Percentiles rank a stretch among this genome's conserved stretches.
Evolutionary conservation across 2,329 filamentous ascomycete species (phyloP).

Genomic region (Coleophoma crateriformis): DNA sequence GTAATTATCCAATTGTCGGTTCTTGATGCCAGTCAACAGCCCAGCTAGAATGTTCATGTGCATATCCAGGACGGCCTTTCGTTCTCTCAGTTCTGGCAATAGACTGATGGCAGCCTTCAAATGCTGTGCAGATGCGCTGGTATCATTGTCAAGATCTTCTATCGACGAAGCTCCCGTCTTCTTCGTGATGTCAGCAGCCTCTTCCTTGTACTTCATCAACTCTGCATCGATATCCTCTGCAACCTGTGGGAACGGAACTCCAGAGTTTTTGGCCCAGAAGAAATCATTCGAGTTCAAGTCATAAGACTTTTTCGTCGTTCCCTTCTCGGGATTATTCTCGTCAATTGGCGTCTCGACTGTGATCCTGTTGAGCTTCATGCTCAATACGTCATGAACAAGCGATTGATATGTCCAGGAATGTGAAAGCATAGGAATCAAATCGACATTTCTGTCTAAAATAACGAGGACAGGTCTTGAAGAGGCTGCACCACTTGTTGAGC

Average conservation of each 20-base stretch:
- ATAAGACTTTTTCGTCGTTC: constrained; percentile 80
- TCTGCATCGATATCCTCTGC: constrained; percentile 95
- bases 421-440: constrained; percentile 96
- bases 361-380: constrained; percentile 86
- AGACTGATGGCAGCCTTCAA: constrained; percentile 93
- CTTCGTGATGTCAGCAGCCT: constrained; percentile 87
- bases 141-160: constrained; percentile 88
- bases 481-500: constrained; percentile 56
- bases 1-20: constrained; percentile 90
- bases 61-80: constrained; percentile 92
- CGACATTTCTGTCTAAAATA: constrained; percentile 91
- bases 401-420: constrained; percentile 92
- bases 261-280: constrained; percentile 93
- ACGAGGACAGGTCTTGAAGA: constrained; percentile 83
- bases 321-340: constrained; percentile 68
- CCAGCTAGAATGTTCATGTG: constrained; percentile 97
- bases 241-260: constrained; percentile 87
- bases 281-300: constrained; percentile 88
- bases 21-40: constrained; percentile 73
- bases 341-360: constrained; percentile 83
- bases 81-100: constrained; percentile 84
- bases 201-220: constrained; percentile 90
- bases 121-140: constrained; percentile 83
- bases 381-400: constrained; percentile 70
- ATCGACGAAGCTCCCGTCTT: constrained; percentile 91